phyloP scores from a whole-genome alignment of 2,329 filamentous ascomycete genomes.

The Seiridium cupressi region DNA sequence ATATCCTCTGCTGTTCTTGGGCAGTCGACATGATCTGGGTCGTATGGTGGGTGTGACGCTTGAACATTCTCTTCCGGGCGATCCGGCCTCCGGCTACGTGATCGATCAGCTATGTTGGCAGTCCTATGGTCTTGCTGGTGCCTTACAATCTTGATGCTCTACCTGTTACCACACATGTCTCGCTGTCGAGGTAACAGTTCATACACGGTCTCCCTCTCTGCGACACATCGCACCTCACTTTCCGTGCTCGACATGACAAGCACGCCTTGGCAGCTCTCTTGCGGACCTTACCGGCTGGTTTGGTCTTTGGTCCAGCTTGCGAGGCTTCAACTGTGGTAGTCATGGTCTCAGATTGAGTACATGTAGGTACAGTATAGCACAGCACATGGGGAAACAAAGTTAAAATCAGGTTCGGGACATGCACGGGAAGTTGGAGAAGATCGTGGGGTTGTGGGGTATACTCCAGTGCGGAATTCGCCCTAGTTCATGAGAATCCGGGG shows the following conservation, averaged over 20 bases:
- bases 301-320: conserved; percentile 26
- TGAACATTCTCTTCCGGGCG: conserved; percentile 22
- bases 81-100: background rate
- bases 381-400: background rate
- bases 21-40: conserved; percentile 21
- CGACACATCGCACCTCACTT: conserved; percentile 50
- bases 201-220: conserved; percentile 48
- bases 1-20: conserved; percentile 24
- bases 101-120: background rate
- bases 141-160: conserved; percentile 39
- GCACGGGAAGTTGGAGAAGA: conserved; percentile 20
- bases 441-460: conserved; percentile 22
- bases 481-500: conserved; percentile 2
- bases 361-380: background rate
- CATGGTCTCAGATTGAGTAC: background rate
- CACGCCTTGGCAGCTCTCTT: conserved; percentile 51
- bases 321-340: conserved; percentile 13
- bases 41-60: conserved; percentile 26
- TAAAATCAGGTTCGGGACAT: conserved; percentile 6
- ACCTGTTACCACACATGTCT: conserved; percentile 39
- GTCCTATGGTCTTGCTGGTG: background rate
- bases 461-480: conserved; percentile 6
- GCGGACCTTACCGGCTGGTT: conserved; percentile 30
- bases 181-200: conserved; percentile 50
- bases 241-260: conserved; percentile 48